Base-by-base conservation (phyloP, 2,329 filamentous ascomycete species). In the Trichoderma guizhouense region DNA sequence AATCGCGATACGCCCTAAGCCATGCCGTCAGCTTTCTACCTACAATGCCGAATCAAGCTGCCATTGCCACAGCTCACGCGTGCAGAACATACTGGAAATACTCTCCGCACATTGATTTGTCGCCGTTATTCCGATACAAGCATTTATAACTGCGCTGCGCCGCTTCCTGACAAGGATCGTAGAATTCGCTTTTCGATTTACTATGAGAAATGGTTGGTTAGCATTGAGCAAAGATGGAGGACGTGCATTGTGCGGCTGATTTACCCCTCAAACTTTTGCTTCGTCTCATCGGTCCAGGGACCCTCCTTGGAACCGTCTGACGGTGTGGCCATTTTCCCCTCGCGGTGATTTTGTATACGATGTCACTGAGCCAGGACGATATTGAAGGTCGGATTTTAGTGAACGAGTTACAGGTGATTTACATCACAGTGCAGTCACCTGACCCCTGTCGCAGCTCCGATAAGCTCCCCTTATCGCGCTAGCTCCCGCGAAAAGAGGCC, bases 91-190 rank as follows among this genome's bases (percentile, higher is more conserved):
- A 98, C 94, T 98, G 93, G 79, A 99, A 98, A 80, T 97, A 98
- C 81, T 98, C 95, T 75, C 88, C 87, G 80, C 96, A 99, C 92
- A 98, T 92, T n/a, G 91, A 86, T 75, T 91, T 89, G 79, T 98
- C 94, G 15, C 93, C 95, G 26, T 88, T 91, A 80, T 99, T 99
- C 26, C 96, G 89, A 79, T 94, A 91, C 79, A 99, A 84, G 79
- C 96, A 99, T 80, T 90, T 91, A 76, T 98, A 91, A 82, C 95
- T 98, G 79, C 89, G 88, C 76, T 92, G 86, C 8, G 96, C 95
- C 6, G 94, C 94, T 78, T 97, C 95, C 81, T 98, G 95, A 82
- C 96, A 99, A 2, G 96, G 96, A 78, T 99, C 96, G 81, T 93
- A 94, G 83, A 92, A 98, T 80, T 98, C 91, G 85, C 94, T 97